A percentile compares a stretch with the other conserved stretches of the same genome.
phyloP scores from a whole-genome alignment of 2,329 filamentous ascomycete species.

The Fusarium avenaceum region DNA sequence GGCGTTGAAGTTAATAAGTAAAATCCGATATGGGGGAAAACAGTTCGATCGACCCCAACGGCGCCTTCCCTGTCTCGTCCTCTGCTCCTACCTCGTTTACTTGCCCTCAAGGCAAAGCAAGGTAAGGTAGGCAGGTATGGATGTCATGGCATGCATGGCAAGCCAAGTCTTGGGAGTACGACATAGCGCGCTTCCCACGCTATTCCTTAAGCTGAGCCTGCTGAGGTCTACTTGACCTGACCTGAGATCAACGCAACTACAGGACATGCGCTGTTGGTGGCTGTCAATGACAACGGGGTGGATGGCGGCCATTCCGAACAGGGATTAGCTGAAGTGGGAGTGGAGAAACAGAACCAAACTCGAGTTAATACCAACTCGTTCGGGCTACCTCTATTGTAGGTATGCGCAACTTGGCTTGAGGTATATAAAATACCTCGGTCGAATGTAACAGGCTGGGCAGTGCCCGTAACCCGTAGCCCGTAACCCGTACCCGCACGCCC shows the following conservation, averaged over 20 bases:
- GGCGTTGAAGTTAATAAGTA: conserved; percentile 42
- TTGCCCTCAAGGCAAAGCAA: neutral
- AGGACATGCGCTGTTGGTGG: neutral
- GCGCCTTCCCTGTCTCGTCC: conserved; percentile 16
- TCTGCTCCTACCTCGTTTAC: neutral
- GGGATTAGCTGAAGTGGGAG: conserved; percentile 39
- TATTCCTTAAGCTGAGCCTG: neutral
- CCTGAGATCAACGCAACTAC: too few species aligned
- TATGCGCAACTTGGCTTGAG: conserved; percentile 28
- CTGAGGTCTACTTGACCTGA: too few species aligned
- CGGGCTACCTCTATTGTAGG: conserved; percentile 34
- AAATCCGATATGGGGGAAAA: conserved; percentile 27
- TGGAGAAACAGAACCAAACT: conserved; percentile 33
- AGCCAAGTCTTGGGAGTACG: conserved; percentile 11
- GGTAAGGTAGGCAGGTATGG: too few species aligned
- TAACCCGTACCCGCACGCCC: conserved; percentile 11
- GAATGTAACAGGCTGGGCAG: conserved; percentile 25
- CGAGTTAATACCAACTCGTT: conserved; percentile 33
- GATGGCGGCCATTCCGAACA: conserved; percentile 39
- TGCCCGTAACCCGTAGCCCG: too few species aligned
- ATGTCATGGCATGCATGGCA: neutral
- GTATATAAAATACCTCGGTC: conserved; percentile 35
- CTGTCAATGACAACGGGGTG: conserved; percentile 26
- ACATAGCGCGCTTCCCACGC: conserved; percentile 13
- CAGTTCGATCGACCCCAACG: conserved; percentile 23